Evolutionary conservation across 257 asterid species (phyloP), one percentile per base, ranked within the genome.

Genomic region (Henckelia pumila): DNA sequence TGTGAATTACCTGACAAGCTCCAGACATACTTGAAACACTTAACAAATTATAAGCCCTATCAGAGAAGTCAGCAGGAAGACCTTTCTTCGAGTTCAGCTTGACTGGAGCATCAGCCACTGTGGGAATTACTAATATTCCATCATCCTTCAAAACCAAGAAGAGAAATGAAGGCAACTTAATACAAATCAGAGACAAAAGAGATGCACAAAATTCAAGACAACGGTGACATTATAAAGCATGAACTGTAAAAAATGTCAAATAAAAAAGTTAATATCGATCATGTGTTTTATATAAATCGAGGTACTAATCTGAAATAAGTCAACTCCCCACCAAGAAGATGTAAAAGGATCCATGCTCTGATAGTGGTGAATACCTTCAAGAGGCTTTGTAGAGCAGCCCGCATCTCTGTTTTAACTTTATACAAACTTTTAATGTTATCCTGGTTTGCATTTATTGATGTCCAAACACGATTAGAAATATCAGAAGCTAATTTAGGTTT

Each of bases 11-110:
- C 94, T 88, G 94, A 68, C 98, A 91, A 73, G 90, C 86, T 60
- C 96, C 95, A 44, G 98, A 89, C 88, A 91, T 79, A 81, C 79
- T 84, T 50, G 93, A 85, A 74, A 91, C 81, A 81, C 96, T 79
- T 70, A 85, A 82, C 70, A 86, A 76, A 64, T 84, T 78, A 81
- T 80, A 76, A 32, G 82, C 72, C 76, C 88, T 83, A 71, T 82
- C 88, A 74, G 71, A 73, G 69, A 82, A 79, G 83, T 83, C 91
- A 23, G 70, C 65, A 11, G 82, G 74, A 24, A 84, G 53, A 32
- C 82, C 77, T 76, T 78, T 77, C 79, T 73, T 83, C 30, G 84
- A 71, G 66, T 78, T 83, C 47, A 83, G 76, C 77, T 83, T 86
- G 71, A 71, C 75, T 16, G 96, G 97, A 55, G 88, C 88, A 70